Base-by-base conservation (phyloP, 345 rosid genomes). In the Brassica nigra region DNA sequence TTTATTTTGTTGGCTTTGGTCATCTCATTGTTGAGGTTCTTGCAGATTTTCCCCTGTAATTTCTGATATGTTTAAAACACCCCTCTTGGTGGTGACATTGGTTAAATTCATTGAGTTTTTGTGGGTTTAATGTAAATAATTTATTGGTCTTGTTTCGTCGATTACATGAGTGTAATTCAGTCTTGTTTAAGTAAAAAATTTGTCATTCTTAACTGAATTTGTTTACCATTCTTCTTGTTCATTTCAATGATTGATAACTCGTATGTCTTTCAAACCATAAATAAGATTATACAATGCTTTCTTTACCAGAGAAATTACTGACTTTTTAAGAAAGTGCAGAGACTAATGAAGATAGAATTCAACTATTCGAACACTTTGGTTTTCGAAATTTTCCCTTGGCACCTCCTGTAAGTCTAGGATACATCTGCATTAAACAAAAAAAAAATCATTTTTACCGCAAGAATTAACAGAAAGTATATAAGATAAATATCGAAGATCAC, bases 51-150 rank as follows among this genome's bases (percentile, higher is more conserved):
- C 4, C 62, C 67, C 30, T 62, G 62, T 4, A 8, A 28, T 54
- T 75, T 62, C 31, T 33, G 36, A 34, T 69, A 36, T 16, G 70
- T 27, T 58, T 0, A 7, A 37, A 15, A 18, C 68, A 4, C 44
- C 79, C 75, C n/a, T 9, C 8, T 0, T 28, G 64, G 82, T 79
- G 74, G 70, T 73, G 30, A 47, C 61, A 58, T 52, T 80, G 62
- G 29, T 80, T 62, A 8, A 49, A 8, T 62, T 74, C 47, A 2
- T 59, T 33, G 29, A 62, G 59, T 10, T 64, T 49, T 49, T 34
- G 5, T 49, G 18, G 55, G 55, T 54, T 36, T 29, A 6, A 10
- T 75, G 78, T 74, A 74, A 61, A 74, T 68, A 74, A 28, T 34
- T 11, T 34, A 10, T 31, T 65, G 23, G 33, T 68, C 2, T 3